Evolutionary conservation across 495 filamentous ascomycete genomes (phyloP).

Genomic region (Durotheca rogersii): DNA sequence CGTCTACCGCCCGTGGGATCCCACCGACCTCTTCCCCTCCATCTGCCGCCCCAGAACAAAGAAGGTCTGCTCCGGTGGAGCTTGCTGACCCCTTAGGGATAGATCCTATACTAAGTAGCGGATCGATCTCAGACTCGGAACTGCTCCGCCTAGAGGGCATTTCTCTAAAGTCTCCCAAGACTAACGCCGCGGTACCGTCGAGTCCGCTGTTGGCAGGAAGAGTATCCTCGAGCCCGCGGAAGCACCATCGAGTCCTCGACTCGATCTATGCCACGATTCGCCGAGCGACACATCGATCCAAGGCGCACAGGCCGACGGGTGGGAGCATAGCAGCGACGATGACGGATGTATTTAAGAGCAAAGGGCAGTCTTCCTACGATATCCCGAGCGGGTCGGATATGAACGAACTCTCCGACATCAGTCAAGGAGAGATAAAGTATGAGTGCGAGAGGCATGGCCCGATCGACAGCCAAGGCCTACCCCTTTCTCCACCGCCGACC

Average conservation of each 20-base stretch:
- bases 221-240: slow-evolving; percentile 24
- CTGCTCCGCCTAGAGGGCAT: slow-evolving; percentile 48
- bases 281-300: slow-evolving; percentile 24
- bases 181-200: slow-evolving; percentile 27
- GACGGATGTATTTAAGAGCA: slow-evolving; percentile 11
- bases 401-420: slow-evolving; percentile 18
- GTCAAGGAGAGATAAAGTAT: no score
- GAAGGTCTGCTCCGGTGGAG: slow-evolving; percentile 18
- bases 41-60: not conserved
- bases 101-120: slow-evolving; percentile 33
- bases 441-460: slow-evolving; percentile 7
- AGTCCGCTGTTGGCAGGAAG: slow-evolving; percentile 15
- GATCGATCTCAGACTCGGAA: slow-evolving; percentile 51
- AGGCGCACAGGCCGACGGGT: slow-evolving; percentile 15
- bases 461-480: slow-evolving; percentile 11
- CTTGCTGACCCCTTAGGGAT: slow-evolving; percentile 14
- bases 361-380: slow-evolving; percentile 11
- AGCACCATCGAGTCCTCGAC: slow-evolving; percentile 26
- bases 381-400: slow-evolving; percentile 14
- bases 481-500: slow-evolving; percentile 41
- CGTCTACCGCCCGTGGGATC: slow-evolving; percentile 10
- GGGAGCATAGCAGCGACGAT: slow-evolving; percentile 1
- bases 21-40: not conserved
- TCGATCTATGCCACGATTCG: slow-evolving; percentile 28
- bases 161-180: slow-evolving; percentile 42